These are phyloP conservation scores for Calendula officinalis DNA, from an alignment of 129 eudicot genomes.

Conservation along the genomic window DNA sequence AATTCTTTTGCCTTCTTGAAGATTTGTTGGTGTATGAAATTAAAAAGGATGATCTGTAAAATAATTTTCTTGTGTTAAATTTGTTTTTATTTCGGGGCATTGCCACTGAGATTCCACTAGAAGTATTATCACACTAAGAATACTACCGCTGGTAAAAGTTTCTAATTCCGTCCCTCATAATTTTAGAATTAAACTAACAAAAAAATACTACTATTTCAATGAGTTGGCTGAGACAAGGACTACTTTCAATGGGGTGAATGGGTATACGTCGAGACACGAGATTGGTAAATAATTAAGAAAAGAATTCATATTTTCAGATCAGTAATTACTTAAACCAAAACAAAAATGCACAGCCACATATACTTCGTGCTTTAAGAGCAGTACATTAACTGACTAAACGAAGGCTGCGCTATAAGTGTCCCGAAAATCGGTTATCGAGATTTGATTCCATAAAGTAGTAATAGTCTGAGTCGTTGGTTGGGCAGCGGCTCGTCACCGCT, in stretches of 20 bases:
- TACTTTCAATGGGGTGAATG: slow-evolving; percentile 26
- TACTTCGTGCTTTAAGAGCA: not conserved
- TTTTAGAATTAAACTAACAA: not conserved
- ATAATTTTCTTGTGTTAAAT: too few relatives aligned
- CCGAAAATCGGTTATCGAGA: too few relatives aligned
- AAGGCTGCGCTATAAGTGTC: too few relatives aligned
- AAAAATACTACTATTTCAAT: not conserved
- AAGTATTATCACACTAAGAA: too few relatives aligned
- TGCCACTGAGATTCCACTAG: too few relatives aligned
- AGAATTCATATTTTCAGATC: slow-evolving; percentile 5
- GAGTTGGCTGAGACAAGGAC: slow-evolving; percentile 8
- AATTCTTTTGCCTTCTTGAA: too few relatives aligned
- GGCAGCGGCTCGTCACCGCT: slow-evolving; percentile 49
- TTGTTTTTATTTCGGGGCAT: too few relatives aligned
- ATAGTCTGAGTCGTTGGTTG: slow-evolving; percentile 32
- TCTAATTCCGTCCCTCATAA: too few relatives aligned
- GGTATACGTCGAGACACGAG: slow-evolving; percentile 36
- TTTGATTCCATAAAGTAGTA: slow-evolving; percentile 1
- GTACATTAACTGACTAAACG: not conserved
- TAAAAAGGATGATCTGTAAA: too few relatives aligned
- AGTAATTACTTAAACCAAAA: slow-evolving; percentile 1
- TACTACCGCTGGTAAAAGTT: too few relatives aligned
- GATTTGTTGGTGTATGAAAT: too few relatives aligned
- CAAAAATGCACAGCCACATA: not conserved
- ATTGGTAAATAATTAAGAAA: not conserved